Conservation (phyloP, 805 yeast genomes). For the Barnettozyma siamensis region DNA sequence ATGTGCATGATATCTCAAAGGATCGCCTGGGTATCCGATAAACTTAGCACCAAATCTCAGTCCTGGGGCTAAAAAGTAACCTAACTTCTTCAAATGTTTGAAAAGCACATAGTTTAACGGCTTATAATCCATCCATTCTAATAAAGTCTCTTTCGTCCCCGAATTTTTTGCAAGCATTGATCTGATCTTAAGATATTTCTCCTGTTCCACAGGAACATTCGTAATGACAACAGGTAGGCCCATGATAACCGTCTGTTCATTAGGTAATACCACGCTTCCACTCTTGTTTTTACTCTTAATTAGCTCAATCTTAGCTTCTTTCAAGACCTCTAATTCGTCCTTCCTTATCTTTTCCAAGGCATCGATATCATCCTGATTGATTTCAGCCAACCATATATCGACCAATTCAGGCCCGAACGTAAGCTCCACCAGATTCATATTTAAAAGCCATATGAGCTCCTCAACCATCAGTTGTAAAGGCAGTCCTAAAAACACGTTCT, state of each 20-base stretch:
- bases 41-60: slow-evolving; percentile 85
- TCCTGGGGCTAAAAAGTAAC: slow-evolving; percentile 72
- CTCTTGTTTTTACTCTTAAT: slow-evolving; percentile 1
- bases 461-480: slow-evolving; percentile 72
- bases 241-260: slow-evolving; percentile 11
- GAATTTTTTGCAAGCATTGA: slow-evolving; percentile 12
- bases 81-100: slow-evolving; percentile 23
- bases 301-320: too few relatives aligned
- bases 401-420: slow-evolving; percentile 38
- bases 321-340: too few relatives aligned
- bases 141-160: slow-evolving; percentile 7
- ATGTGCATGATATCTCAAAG: slow-evolving; percentile 85
- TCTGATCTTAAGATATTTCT: slow-evolving; percentile 12
- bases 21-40: slow-evolving; percentile 93
- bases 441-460: slow-evolving; percentile 65
- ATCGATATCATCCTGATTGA: slow-evolving; percentile 13
- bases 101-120: slow-evolving; percentile 12
- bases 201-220: slow-evolving; percentile 15
- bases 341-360: too few relatives aligned
- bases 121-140: slow-evolving; percentile 4
- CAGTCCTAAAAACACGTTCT: slow-evolving; percentile 76
- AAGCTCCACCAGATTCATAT: slow-evolving; percentile 33
- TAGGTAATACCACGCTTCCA: background rate
- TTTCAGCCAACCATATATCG: slow-evolving; percentile 9
- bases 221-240: slow-evolving; percentile 15